Percentiles rank a stretch among this genome's conserved stretches.
phyloP scores from a whole-genome alignment of 1,284 basidiomycete genomes.

The Puccinia coronata region DNA sequence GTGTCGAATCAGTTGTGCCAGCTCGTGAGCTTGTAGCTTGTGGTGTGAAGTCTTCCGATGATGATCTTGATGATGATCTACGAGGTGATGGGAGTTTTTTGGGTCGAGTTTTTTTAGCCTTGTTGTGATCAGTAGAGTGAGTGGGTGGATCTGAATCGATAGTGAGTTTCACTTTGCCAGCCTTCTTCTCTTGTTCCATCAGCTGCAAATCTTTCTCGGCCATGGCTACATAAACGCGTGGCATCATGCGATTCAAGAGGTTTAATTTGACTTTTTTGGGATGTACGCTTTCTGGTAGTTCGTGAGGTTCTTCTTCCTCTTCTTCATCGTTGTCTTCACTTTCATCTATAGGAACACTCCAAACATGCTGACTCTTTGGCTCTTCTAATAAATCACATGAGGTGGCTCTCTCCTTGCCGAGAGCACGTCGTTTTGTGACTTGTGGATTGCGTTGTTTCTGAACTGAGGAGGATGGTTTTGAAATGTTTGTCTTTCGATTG shows the following conservation, averaged over 20 bases:
- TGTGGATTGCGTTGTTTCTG: neutral
- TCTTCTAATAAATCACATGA: neutral
- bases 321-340: neutral
- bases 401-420: neutral
- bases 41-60: neutral
- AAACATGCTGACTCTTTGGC: neutral
- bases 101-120: neutral
- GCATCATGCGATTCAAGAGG: constrained; percentile 45
- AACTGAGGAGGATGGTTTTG: neutral
- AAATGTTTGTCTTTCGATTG: no score
- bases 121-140: neutral
- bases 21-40: neutral
- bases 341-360: neutral
- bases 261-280: constrained; percentile 19
- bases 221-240: constrained; percentile 38
- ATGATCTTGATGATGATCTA: neutral
- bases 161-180: neutral
- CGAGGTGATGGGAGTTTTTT: neutral
- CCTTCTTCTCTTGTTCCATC: constrained; percentile 40
- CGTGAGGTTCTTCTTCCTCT: constrained; percentile 24
- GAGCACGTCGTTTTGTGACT: neutral
- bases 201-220: constrained; percentile 43
- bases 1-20: neutral
- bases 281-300: neutral
- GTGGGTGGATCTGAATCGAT: neutral